Conservation (phyloP, 1,284 basidiomycete genomes). For the Pholiota adiposa region DNA sequence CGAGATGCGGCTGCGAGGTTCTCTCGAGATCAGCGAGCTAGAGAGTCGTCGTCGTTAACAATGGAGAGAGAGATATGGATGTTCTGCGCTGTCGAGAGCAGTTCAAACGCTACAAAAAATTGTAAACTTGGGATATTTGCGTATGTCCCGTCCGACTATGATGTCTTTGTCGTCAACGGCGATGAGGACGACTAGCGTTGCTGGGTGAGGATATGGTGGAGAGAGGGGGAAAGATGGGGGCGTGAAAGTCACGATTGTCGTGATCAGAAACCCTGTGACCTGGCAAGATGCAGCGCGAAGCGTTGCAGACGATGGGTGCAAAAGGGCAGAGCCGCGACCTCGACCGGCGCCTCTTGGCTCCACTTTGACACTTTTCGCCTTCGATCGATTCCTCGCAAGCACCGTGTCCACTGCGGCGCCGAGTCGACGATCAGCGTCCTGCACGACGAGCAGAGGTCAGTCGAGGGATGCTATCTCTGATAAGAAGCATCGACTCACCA, state of each 20-base stretch:
- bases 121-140: conserved; percentile 19
- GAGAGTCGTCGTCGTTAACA: conserved; percentile 8
- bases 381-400: no score
- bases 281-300: no score
- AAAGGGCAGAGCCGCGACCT: no score
- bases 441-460: no score
- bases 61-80: conserved; percentile 11
- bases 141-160: neutral
- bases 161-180: neutral
- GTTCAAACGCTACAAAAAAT: conserved; percentile 20
- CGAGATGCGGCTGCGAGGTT: neutral
- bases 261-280: conserved; percentile 41
- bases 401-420: no score
- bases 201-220: neutral
- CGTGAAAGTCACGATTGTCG: conserved; percentile 40
- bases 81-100: conserved; percentile 1
- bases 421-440: no score
- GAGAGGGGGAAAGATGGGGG: conserved; percentile 27
- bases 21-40: no score
- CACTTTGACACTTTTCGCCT: no score
- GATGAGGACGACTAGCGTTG: conserved; percentile 10
- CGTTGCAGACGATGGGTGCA: no score
- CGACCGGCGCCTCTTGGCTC: no score
- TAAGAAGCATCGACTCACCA: no score
- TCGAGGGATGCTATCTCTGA: no score